Base-by-base conservation (phyloP, 371 early-diverging fungal species). In the Rhizopus microsporus region DNA sequence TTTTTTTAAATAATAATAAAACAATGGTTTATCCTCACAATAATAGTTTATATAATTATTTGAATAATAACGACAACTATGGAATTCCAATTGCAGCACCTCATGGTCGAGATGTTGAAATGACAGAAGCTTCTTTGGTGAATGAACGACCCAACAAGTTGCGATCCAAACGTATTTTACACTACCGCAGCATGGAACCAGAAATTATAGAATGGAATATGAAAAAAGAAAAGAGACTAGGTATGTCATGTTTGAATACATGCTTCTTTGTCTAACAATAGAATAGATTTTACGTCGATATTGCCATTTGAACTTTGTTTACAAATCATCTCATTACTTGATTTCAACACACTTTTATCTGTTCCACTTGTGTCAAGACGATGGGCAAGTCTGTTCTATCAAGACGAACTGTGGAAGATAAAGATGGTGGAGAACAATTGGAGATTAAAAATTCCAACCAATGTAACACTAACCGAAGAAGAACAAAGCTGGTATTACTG, bases 401-500 rank as follows among this genome's bases (percentile, higher is more conserved):
- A 53, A 0, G 63, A 68, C n/a, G 68, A 68, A 16, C 15, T 63
- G 35, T 68, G 68, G 68, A 56, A 54, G 50, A 7, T 45, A 7
- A 42, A 38, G 4, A 68, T 51, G 40, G 9, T 50, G n/a, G 60
- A 63, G 42, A 56, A 45, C 0, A 35, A 60, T 31, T 68, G 68
- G 68, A 51, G 39, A 31, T 37, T 68, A 7, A 63, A 54, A 23
- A 63, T 63, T 10, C 68, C 63, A 13, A 34, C 39, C 5, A 31
- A 56, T 9, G 15, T 43, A 3, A 37, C 12, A 12, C n/a, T 63
- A 23, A 33, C 42, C 5, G 63, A 63, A n/a, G 49, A 63, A 35
- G 63, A 65, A 16, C 57, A 63, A 15, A 65, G 56, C 13, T 72
- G 67, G 65, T 62, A 65, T 30, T 68, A 68, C 45, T 68, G 68